A percentile compares a stretch with the other conserved stretches of the same genome.
Evolutionary conservation across 2,329 filamentous ascomycete species (phyloP).

Genomic region (Ramularia endophylla): DNA sequence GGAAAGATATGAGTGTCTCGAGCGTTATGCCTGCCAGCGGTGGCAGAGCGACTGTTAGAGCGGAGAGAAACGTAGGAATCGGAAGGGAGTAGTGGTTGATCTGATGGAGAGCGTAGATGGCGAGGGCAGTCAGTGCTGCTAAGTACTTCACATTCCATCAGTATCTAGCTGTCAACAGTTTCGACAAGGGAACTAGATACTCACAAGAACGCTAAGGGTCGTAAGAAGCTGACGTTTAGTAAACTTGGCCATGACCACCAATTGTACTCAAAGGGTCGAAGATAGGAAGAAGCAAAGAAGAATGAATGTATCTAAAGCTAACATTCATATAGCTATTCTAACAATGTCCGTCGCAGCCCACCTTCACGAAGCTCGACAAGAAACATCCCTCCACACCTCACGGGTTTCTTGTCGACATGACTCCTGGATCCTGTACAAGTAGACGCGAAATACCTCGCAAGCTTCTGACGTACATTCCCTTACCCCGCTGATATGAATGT

Average conservation of each 20-base stretch:
- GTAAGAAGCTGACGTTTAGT: constrained; percentile 36
- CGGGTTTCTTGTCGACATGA: too few species aligned
- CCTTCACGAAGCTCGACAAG: too few species aligned
- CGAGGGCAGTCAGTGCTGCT: constrained; percentile 34
- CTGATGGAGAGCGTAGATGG: constrained; percentile 32
- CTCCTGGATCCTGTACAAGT: too few species aligned
- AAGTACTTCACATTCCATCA: constrained; percentile 36
- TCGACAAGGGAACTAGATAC: constrained; percentile 4
- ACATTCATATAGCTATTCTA: too few species aligned
- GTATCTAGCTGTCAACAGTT: constrained; percentile 1
- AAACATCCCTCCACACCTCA: too few species aligned
- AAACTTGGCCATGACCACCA: constrained; percentile 14
- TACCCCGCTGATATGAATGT: too few species aligned
- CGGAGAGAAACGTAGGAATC: constrained; percentile 36
- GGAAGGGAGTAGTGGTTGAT: constrained; percentile 35
- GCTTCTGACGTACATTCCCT: too few species aligned
- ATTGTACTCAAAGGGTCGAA: too few species aligned
- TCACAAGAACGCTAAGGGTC: constrained; percentile 34
- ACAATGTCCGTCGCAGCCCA: too few species aligned
- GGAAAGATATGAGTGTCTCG: constrained; percentile 33
- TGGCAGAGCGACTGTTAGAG: constrained; percentile 38
- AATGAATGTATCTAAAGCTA: too few species aligned
- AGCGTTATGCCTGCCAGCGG: constrained; percentile 39
- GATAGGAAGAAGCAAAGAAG: too few species aligned
- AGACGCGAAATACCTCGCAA: too few species aligned